Evolutionary conservation across 208 protist species (phyloP).

Genomic region (Acanthamoeba healyi): DNA sequence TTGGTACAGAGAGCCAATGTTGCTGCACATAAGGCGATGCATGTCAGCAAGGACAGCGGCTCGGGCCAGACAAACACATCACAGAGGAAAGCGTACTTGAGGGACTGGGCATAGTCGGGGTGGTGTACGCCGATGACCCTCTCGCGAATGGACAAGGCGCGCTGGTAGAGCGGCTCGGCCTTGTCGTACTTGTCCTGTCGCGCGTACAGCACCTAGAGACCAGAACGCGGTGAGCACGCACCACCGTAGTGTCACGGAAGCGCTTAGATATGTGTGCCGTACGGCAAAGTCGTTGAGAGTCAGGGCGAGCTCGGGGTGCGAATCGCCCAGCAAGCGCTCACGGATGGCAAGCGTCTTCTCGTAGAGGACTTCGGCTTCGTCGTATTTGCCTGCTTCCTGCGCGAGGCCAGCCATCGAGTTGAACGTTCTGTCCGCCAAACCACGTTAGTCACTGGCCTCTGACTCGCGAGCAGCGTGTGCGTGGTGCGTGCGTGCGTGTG

Average conservation of each 20-base stretch:
- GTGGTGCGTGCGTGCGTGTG: background rate
- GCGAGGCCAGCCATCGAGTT: conserved; percentile 50
- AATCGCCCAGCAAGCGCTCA: conserved; percentile 1
- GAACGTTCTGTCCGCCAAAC: background rate
- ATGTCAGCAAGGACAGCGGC: too few relatives aligned
- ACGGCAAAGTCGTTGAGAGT: conserved; percentile 69
- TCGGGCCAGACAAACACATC: too few relatives aligned
- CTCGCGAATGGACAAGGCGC: conserved; percentile 37
- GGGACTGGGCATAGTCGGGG: conserved; percentile 52
- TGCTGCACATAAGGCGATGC: background rate
- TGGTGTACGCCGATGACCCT: conserved; percentile 45
- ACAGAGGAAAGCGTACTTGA: conserved; percentile 32
- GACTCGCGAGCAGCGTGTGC: too few relatives aligned
- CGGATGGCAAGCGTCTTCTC: background rate
- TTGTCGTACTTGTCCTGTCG: conserved; percentile 1
- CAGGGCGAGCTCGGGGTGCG: conserved; percentile 46
- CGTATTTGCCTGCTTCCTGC: conserved; percentile 59
- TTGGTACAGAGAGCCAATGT: conserved; percentile 29
- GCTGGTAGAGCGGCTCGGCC: conserved; percentile 49
- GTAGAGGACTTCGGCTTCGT: conserved; percentile 50
- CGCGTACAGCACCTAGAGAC: conserved; percentile 59
- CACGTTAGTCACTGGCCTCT: too few relatives aligned
- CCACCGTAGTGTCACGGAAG: too few relatives aligned
- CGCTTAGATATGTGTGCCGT: background rate
- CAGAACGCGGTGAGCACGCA: too few relatives aligned